Evolutionary conservation across 768 basidiomycete genomes (phyloP), one percentile per base, ranked within the genome.

Genomic region (Sistotremastrum niveocremeum): DNA sequence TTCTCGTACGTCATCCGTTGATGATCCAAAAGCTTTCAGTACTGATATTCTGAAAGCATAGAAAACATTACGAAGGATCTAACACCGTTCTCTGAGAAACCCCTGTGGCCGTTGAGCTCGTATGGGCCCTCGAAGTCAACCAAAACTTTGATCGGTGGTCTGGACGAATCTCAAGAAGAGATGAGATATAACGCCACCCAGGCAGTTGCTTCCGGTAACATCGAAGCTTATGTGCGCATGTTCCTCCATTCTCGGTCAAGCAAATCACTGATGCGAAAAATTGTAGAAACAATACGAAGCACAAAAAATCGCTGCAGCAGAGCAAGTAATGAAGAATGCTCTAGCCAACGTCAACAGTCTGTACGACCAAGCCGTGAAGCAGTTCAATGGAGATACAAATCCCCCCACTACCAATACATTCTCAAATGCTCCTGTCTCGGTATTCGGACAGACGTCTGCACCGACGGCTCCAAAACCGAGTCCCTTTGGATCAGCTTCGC

Each of bases 161-260:
- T 82, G 33, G 89, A 95, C 51, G 68, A 81, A 49, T 83, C 79
- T 0, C 73, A 74, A 0, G 90, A 93, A 55, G 90, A 95, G 60
- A 62, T 93, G 39, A 71, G 84, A 39, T 64, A 81, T 35, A 77
- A 72, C 50, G 83, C 83, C 5, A 66, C 68, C 2, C 60, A 65
- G 6, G 81, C 84, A 1, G 51, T 72, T 20, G 67, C 70, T 49
- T 65, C 68, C 6, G 77, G 77, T 12, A 77, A 70, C 42, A 52
- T 65, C 5, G 68, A 72, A 36, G 76, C 78, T 67, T 90, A 90
- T 60, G 88, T 87, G 52, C 51, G 81, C 8, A 11, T n/a, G 4
- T 11, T 30, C 34, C 0, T 30, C 7, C 41, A 20, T 10, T 37
- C 4, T 7, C 1, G 28, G 7, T n/a, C 28, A 12, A 37, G 28